Conservation (phyloP, 2,329 filamentous ascomycete species). For the Orbilia oligospora region DNA sequence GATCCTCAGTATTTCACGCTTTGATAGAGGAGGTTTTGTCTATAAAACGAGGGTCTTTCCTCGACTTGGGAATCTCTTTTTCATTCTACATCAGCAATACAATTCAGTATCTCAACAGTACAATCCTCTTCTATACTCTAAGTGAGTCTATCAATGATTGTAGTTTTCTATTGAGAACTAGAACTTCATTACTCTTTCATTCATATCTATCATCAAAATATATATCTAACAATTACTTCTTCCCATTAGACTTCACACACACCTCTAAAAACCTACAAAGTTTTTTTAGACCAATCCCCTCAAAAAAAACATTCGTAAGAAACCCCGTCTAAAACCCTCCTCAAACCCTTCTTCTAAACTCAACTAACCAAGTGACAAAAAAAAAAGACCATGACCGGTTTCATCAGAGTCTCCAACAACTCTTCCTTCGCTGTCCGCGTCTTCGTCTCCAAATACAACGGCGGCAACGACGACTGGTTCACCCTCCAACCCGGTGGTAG, state of each 20-base stretch:
- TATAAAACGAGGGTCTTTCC: conserved; percentile 8
- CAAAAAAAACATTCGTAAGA: conserved; percentile 1
- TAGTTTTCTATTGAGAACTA: background rate
- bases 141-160: background rate
- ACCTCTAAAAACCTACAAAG: background rate
- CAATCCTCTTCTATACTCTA: background rate
- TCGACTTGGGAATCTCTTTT: background rate
- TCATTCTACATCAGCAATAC: background rate
- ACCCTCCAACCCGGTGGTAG: background rate
- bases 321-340: no score
- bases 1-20: background rate
- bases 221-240: background rate
- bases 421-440: background rate
- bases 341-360: background rate
- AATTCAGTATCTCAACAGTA: background rate
- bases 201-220: background rate
- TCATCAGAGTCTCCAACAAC: conserved; percentile 32
- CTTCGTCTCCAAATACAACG: conserved; percentile 39
- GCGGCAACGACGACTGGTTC: conserved; percentile 24
- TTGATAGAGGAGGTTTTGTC: background rate
- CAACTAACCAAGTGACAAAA: background rate
- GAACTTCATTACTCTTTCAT: background rate
- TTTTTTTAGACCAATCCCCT: background rate
- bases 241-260: background rate
- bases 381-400: conserved; percentile 18